Conservation (phyloP, 2,329 filamentous ascomycete genomes). For the Sporothrix mexicana region DNA sequence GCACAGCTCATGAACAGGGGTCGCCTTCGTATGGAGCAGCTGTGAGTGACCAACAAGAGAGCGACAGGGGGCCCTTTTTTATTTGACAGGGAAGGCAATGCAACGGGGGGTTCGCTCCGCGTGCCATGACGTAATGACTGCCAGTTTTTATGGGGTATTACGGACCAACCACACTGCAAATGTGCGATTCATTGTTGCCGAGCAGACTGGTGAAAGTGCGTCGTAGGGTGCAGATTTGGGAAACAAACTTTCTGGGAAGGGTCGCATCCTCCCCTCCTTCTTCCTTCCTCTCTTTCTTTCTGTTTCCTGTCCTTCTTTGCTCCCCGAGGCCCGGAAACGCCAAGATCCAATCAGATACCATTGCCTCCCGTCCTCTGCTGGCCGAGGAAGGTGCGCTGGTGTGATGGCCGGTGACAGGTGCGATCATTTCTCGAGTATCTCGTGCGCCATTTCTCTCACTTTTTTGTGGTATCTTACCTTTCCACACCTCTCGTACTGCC, state of each 20-base stretch:
- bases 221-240: neutral
- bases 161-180: neutral
- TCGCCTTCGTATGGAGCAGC: neutral
- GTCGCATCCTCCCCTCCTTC: conserved; percentile 7
- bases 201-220: neutral
- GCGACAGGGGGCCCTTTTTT: conserved; percentile 6
- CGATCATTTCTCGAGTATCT: too few relatives aligned
- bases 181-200: neutral
- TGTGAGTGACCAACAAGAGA: neutral
- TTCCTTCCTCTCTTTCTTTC: neutral
- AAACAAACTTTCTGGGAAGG: neutral
- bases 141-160: conserved; percentile 6
- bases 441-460: too few relatives aligned
- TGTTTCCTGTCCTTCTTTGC: neutral
- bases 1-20: neutral
- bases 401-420: neutral
- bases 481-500: neutral
- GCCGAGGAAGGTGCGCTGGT: neutral
- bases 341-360: conserved; percentile 9
- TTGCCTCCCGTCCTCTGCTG: neutral
- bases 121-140: conserved; percentile 26
- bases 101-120: neutral
- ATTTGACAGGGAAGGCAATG: conserved; percentile 5
- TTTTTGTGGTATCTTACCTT: neutral
- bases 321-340: neutral